Percentiles rank a stretch among this genome's conserved stretches.
These are phyloP conservation scores for Lipomyces oligophaga DNA, from an alignment of 805 yeast species.

Conservation along the genomic window DNA sequence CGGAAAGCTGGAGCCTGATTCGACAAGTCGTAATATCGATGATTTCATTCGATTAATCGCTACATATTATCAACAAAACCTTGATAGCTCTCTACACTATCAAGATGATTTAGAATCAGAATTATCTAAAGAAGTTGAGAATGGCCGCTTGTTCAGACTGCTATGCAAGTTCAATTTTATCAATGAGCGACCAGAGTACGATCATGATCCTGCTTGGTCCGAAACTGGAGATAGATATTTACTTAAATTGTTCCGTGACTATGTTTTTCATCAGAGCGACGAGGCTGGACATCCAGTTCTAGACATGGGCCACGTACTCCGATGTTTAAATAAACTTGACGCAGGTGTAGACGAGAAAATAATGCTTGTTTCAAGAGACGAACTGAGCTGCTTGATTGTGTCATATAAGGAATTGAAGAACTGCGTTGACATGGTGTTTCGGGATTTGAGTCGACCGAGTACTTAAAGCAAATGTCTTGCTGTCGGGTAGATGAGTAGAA, in stretches of 20 bases:
- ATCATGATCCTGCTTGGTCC: constrained; percentile 57
- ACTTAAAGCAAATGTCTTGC: neutral
- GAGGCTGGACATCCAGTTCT: constrained; percentile 71
- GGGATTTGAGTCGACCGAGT: constrained; percentile 19
- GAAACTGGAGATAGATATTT: constrained; percentile 75
- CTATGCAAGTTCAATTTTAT: constrained; percentile 77
- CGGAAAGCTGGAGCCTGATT: neutral
- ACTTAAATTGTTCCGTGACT: constrained; percentile 71
- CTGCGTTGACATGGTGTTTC: constrained; percentile 24
- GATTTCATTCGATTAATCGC: constrained; percentile 31
- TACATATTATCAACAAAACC: constrained; percentile 29
- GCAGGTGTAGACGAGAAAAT: constrained; percentile 85
- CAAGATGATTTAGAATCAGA: constrained; percentile 36
- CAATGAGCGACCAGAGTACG: constrained; percentile 66
- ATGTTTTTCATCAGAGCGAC: constrained; percentile 78
- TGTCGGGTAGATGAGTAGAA: neutral
- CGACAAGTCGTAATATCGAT: constrained; percentile 19
- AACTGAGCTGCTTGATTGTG: constrained; percentile 76
- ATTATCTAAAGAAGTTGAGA: constrained; percentile 73
- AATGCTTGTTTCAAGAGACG: constrained; percentile 77
- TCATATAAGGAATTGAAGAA: constrained; percentile 70
- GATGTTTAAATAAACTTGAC: constrained; percentile 80
- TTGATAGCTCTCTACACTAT: constrained; percentile 31
- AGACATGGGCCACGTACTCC: constrained; percentile 77
- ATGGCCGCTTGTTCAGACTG: constrained; percentile 78